Evolutionary conservation across 805 yeast genomes (phyloP).

Genomic region (Candida lessepsii): DNA sequence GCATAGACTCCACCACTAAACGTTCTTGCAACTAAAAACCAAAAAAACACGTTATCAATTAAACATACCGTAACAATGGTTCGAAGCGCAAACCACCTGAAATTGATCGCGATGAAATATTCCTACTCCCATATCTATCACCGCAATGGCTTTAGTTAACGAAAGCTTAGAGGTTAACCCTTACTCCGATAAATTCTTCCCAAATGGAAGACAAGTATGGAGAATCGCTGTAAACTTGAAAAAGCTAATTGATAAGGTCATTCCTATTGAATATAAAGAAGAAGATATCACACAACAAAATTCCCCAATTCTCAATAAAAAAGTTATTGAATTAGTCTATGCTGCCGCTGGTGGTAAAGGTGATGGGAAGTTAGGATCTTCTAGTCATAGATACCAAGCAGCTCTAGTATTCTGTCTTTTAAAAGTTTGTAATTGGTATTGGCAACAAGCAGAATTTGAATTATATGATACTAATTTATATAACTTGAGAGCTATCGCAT

Average conservation of each 20-base stretch:
- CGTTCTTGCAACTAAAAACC: too few relatives aligned
- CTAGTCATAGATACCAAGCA: slow-evolving; percentile 63
- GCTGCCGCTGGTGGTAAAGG: slow-evolving; percentile 83
- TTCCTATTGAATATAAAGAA: slow-evolving; percentile 63
- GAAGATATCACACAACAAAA: slow-evolving; percentile 51
- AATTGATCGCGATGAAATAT: slow-evolving; percentile 1
- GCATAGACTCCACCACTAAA: too few relatives aligned
- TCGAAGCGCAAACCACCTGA: not conserved
- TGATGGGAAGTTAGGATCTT: slow-evolving; percentile 50
- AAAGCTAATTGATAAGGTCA: slow-evolving; percentile 63
- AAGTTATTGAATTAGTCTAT: slow-evolving; percentile 58
- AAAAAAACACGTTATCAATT: too few relatives aligned
- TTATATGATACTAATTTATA: slow-evolving; percentile 68
- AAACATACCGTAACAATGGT: not conserved
- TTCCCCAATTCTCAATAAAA: slow-evolving; percentile 57
- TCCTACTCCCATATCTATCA: too few relatives aligned
- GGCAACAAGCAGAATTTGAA: slow-evolving; percentile 55
- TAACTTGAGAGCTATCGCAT: slow-evolving; percentile 60
- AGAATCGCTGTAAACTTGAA: slow-evolving; percentile 74
- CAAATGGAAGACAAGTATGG: slow-evolving; percentile 65
- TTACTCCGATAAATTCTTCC: slow-evolving; percentile 32
- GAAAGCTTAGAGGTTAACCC: slow-evolving; percentile 10
- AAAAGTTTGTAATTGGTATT: slow-evolving; percentile 79
- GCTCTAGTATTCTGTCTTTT: slow-evolving; percentile 67
- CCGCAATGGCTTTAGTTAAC: not conserved